Conservation (phyloP, 2,329 filamentous ascomycete genomes). For the Colletotrichum acutatum region DNA sequence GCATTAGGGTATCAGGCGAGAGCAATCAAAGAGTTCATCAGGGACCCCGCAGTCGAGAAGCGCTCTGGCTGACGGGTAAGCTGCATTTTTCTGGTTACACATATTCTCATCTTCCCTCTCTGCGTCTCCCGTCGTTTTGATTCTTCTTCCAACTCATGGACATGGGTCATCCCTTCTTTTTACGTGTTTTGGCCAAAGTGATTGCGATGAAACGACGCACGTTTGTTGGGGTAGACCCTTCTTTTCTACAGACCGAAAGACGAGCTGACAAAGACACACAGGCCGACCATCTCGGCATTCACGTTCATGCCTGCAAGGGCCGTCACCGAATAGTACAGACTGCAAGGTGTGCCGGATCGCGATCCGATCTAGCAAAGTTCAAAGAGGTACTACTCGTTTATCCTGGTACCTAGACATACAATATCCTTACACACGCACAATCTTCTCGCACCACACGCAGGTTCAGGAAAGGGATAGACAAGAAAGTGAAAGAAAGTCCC, state of each 20-base stretch:
- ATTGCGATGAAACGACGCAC: slow-evolving; percentile 29
- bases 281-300: slow-evolving; percentile 5
- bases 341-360: background rate
- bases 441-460: background rate
- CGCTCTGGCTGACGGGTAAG: slow-evolving; percentile 29
- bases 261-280: slow-evolving; percentile 22
- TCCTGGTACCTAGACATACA: background rate
- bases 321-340: background rate
- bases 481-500: background rate
- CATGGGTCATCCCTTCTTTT: slow-evolving; percentile 21
- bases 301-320: background rate
- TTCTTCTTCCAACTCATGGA: background rate
- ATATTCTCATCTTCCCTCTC: background rate
- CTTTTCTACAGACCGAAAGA: background rate
- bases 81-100: slow-evolving; percentile 21
- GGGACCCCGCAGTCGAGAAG: slow-evolving; percentile 30
- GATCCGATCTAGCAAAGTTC: background rate
- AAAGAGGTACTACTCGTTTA: background rate
- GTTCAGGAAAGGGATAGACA: too few relatives aligned
- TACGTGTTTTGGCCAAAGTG: slow-evolving; percentile 25
- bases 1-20: slow-evolving; percentile 33
- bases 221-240: slow-evolving; percentile 24
- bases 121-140: background rate
- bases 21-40: slow-evolving; percentile 31
- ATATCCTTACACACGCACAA: background rate